phyloP scores from a whole-genome alignment of 805 yeast genomes.

The Saturnispora besseyi region DNA sequence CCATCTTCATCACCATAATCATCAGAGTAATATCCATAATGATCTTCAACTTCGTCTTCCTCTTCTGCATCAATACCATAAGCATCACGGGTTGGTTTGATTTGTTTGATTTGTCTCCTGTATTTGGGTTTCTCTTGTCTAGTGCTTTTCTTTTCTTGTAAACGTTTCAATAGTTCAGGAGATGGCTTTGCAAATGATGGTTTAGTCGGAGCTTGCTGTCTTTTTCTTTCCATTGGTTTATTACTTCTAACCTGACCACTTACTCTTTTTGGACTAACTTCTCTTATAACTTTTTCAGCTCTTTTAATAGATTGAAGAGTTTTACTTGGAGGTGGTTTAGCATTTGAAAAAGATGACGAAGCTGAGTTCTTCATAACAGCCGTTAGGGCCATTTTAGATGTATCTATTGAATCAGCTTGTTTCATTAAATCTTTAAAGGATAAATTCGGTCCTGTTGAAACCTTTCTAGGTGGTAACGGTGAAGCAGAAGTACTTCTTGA shows the following conservation, averaged over 20 bases:
- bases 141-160: conserved; percentile 25
- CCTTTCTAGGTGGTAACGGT: conserved; percentile 4
- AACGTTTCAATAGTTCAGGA: conserved; percentile 39
- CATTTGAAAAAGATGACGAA: not conserved
- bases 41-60: conserved; percentile 33
- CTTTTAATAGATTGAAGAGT: conserved; percentile 12
- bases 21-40: conserved; percentile 13
- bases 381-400: conserved; percentile 32
- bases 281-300: not conserved
- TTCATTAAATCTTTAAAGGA: conserved; percentile 62
- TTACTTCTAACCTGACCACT: not conserved
- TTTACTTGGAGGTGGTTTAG: conserved; percentile 11
- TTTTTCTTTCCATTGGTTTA: not conserved
- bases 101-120: not conserved
- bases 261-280: not conserved
- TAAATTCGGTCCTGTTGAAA: conserved; percentile 34
- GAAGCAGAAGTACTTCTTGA: conserved; percentile 1
- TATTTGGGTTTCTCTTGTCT: not conserved
- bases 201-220: not conserved
- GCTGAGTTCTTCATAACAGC: conserved; percentile 14
- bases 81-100: conserved; percentile 10
- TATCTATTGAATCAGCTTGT: conserved; percentile 54
- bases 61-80: conserved; percentile 27
- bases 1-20: conserved; percentile 27
- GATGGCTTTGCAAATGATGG: conserved; percentile 47